Evolutionary conservation across 345 rosid species (phyloP).

Genomic region (Brassica carinata): DNA sequence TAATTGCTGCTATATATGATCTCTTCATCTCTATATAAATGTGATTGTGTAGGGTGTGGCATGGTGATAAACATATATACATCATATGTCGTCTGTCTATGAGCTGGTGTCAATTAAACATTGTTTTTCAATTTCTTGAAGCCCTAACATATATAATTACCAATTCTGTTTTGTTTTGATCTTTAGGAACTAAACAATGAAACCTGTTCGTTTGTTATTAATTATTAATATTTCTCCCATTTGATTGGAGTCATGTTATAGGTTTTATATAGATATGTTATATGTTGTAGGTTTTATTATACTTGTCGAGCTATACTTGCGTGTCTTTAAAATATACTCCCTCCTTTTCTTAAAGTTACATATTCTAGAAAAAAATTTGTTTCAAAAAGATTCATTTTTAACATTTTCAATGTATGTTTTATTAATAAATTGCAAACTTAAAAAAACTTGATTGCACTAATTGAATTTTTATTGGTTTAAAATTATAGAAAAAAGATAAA

Average conservation of each 20-base stretch:
- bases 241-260: constrained; percentile 8
- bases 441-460: too few species aligned
- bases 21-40: neutral
- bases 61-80: constrained; percentile 1
- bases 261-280: neutral
- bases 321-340: neutral
- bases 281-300: constrained; percentile 11
- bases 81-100: neutral
- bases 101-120: constrained; percentile 14
- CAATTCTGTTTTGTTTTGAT: constrained; percentile 12
- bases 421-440: too few species aligned
- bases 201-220: constrained; percentile 17
- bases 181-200: constrained; percentile 5
- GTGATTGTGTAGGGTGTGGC: constrained; percentile 17
- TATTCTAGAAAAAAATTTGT: too few species aligned
- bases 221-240: neutral
- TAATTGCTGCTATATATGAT: constrained; percentile 8
- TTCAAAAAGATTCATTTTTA: too few species aligned
- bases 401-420: too few species aligned
- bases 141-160: constrained; percentile 23
- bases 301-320: neutral
- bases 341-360: too few species aligned
- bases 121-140: constrained; percentile 20
- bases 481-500: too few species aligned
- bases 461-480: too few species aligned